These are phyloP conservation scores for Crataegus laevigata DNA, from an alignment of 306 rosid species.

Conservation along the genomic window DNA sequence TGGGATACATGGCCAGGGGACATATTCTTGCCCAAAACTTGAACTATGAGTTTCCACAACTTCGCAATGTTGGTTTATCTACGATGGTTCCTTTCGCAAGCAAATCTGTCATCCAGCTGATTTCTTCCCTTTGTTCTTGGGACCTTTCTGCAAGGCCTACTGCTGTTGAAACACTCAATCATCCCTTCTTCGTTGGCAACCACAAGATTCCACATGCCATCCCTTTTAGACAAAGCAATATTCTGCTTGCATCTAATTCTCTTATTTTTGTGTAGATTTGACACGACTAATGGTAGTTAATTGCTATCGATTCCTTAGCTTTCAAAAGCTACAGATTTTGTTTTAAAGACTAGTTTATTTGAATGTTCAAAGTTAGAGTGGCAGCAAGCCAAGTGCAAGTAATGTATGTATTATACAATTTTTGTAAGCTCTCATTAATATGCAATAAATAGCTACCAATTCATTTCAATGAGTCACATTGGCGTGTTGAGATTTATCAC, in stretches of 20 bases:
- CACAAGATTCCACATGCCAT: not conserved
- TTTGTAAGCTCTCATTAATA: too few species aligned
- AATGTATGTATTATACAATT: too few species aligned
- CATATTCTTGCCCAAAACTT: not conserved
- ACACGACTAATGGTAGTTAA: not conserved
- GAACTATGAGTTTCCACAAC: not conserved
- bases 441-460: too few species aligned
- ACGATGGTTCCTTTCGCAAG: not conserved
- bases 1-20: not conserved
- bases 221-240: not conserved
- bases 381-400: too few species aligned
- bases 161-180: not conserved
- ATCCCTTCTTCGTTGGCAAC: not conserved
- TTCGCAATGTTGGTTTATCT: not conserved
- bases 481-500: not conserved
- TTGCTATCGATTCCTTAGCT: too few species aligned
- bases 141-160: not conserved
- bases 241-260: not conserved
- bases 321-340: too few species aligned
- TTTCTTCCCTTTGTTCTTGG: not conserved
- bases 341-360: not conserved
- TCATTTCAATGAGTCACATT: not conserved
- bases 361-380: too few species aligned
- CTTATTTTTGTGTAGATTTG: not conserved
- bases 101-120: not conserved